Percentiles rank a stretch among this genome's conserved stretches.
These are phyloP conservation scores for Cladorrhinum sp. DNA, from an alignment of 2,329 filamentous ascomycete species.

Conservation along the genomic window DNA sequence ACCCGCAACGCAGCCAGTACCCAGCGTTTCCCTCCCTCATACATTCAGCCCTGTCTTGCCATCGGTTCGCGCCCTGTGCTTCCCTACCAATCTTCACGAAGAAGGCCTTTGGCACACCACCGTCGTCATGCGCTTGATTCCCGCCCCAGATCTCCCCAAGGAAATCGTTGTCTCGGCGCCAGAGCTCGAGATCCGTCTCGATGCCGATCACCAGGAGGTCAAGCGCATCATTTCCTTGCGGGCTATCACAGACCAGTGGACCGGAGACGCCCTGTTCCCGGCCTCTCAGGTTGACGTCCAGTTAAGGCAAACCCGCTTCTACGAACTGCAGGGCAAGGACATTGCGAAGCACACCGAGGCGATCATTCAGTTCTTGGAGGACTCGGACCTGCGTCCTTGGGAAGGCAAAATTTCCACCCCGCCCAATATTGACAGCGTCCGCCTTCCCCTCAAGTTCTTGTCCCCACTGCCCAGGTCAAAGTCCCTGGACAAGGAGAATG, in stretches of 20 bases:
- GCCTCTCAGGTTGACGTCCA: slow-evolving; percentile 47
- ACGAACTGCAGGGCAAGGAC: slow-evolving; percentile 28
- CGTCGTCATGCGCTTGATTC: slow-evolving; percentile 48
- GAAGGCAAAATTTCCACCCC: slow-evolving; percentile 50
- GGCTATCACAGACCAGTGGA: slow-evolving; percentile 37
- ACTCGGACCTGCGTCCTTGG: slow-evolving; percentile 46
- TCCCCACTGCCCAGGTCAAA: background rate
- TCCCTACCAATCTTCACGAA: slow-evolving; percentile 34
- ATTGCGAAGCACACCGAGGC: slow-evolving; percentile 31
- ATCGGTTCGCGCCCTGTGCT: slow-evolving; percentile 44
- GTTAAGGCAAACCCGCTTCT: slow-evolving; percentile 39
- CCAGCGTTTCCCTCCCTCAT: slow-evolving; percentile 28
- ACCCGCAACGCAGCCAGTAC: slow-evolving; percentile 7
- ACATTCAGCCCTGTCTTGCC: slow-evolving; percentile 47
- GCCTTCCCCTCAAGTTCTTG: slow-evolving; percentile 23
- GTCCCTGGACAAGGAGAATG: background rate
- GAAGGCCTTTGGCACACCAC: slow-evolving; percentile 29
- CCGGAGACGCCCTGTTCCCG: slow-evolving; percentile 48
- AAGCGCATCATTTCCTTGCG: slow-evolving; percentile 34
- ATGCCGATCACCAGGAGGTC: slow-evolving; percentile 35
- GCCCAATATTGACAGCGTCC: slow-evolving; percentile 25
- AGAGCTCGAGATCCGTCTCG: slow-evolving; percentile 38
- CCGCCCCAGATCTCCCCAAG: slow-evolving; percentile 30
- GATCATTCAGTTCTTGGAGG: slow-evolving; percentile 43
- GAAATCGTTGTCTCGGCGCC: slow-evolving; percentile 24